Percentiles rank a stretch among this genome's conserved stretches.
Evolutionary conservation across 2,329 filamentous ascomycete genomes (phyloP).

Genomic region (Talaromyces sp.): DNA sequence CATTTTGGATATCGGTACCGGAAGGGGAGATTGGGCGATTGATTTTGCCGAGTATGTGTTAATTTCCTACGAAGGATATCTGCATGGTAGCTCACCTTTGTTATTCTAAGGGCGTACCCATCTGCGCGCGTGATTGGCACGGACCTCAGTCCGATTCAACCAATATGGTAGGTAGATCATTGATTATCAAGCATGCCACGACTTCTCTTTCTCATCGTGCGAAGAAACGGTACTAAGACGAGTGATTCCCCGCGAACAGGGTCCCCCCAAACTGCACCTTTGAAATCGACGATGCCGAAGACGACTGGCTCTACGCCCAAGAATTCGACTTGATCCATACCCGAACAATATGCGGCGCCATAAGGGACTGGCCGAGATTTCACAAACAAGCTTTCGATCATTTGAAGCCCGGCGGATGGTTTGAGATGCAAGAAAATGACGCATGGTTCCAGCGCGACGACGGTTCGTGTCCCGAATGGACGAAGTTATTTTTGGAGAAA

Average conservation of each 20-base stretch:
- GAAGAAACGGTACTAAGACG: neutral
- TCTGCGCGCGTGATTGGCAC: slow-evolving; percentile 18
- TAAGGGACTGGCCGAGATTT: slow-evolving; percentile 22
- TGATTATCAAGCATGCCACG: neutral
- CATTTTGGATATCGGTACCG: slow-evolving; percentile 20
- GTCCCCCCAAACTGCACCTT: slow-evolving; percentile 26
- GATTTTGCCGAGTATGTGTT: slow-evolving; percentile 17
- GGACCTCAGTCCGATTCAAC: slow-evolving; percentile 21
- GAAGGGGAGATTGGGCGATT: slow-evolving; percentile 20
- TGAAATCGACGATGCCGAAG: slow-evolving; percentile 26
- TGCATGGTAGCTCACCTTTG: neutral
- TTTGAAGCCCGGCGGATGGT: slow-evolving; percentile 48
- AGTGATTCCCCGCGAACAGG: slow-evolving; percentile 1
- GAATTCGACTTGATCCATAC: slow-evolving; percentile 26
- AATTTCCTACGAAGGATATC: neutral
- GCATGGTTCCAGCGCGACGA: slow-evolving; percentile 42
- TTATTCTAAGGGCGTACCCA: slow-evolving; percentile 1
- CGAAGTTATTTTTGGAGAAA: slow-evolving; percentile 37
- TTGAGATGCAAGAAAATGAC: slow-evolving; percentile 50
- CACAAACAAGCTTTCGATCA: slow-evolving; percentile 23
- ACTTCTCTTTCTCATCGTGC: neutral
- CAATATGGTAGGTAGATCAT: slow-evolving; percentile 15
- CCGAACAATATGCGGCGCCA: slow-evolving; percentile 21
- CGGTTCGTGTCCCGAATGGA: slow-evolving; percentile 28
- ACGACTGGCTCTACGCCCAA: slow-evolving; percentile 24